phyloP scores from a whole-genome alignment of 2,329 filamentous ascomycete species.

The Harringtonia lauricola region DNA sequence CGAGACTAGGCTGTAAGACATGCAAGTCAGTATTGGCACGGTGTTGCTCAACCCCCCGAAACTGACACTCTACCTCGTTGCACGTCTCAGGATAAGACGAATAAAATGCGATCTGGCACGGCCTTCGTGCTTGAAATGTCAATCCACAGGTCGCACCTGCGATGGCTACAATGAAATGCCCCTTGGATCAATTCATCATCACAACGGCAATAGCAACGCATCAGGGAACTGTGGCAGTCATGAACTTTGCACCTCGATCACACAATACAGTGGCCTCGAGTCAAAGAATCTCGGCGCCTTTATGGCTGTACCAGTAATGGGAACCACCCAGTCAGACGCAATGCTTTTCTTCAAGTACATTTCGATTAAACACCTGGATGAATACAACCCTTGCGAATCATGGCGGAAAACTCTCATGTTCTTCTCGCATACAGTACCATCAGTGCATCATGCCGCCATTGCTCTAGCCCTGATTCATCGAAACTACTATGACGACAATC shows the following conservation, averaged over 20 bases:
- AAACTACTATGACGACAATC: neutral
- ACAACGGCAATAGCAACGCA: neutral
- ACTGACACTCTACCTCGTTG: neutral
- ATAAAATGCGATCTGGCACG: slow-evolving; percentile 24
- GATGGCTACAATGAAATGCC: slow-evolving; percentile 20
- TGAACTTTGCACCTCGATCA: neutral
- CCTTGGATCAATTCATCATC: neutral
- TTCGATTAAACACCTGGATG: neutral
- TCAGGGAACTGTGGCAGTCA: neutral
- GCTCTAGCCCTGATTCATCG: neutral
- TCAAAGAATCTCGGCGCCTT: neutral
- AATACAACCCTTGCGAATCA: neutral
- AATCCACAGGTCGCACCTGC: slow-evolving; percentile 25
- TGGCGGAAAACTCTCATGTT: neutral
- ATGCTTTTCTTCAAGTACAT: neutral
- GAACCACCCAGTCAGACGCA: neutral
- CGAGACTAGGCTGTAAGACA: slow-evolving; percentile 26
- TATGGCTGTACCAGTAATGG: neutral
- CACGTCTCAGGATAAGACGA: slow-evolving; percentile 20
- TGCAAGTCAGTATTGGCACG: slow-evolving; percentile 24
- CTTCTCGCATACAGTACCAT: neutral
- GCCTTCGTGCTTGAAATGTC: slow-evolving; percentile 24
- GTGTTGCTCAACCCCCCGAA: neutral
- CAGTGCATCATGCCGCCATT: neutral
- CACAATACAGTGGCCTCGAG: neutral